Percentiles rank a stretch among this genome's conserved stretches.
These are phyloP conservation scores for Edaphochlamys debaryana DNA, from an alignment of 139 green algal species.

Conservation along the genomic window DNA sequence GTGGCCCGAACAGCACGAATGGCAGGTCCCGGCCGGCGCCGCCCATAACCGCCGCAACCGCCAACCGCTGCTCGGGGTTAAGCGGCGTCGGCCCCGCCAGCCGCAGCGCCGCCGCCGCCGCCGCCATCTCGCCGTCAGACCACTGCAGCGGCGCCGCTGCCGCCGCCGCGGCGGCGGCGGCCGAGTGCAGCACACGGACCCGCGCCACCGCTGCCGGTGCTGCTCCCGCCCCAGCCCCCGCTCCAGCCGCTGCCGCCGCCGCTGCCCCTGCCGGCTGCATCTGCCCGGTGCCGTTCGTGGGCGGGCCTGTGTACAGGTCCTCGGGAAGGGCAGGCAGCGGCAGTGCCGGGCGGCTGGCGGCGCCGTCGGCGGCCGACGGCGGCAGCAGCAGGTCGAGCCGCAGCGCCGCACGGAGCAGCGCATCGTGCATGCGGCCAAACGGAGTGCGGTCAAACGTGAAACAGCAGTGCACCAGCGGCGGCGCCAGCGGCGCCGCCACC, in stretches of 20 bases:
- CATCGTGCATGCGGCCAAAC: slow-evolving; percentile 52
- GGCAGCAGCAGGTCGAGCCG: slow-evolving; percentile 20
- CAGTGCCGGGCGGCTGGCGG: background rate
- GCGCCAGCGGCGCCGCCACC: background rate
- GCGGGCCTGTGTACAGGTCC: slow-evolving; percentile 11
- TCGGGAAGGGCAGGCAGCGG: no score
- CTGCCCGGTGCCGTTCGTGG: no score
- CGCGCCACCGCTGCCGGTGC: no score
- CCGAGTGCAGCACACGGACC: no score
- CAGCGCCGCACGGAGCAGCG: slow-evolving; percentile 13
- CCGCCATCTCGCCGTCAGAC: background rate
- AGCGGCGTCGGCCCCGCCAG: slow-evolving; percentile 40
- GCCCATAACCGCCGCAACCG: slow-evolving; percentile 62
- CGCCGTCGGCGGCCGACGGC: background rate
- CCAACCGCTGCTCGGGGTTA: slow-evolving; percentile 73
- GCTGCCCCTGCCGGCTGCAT: no score
- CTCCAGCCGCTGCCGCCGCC: no score
- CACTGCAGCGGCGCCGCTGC: background rate
- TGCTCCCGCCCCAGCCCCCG: no score
- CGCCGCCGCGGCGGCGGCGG: background rate
- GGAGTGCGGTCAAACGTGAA: slow-evolving; percentile 66
- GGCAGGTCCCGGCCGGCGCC: slow-evolving; percentile 39
- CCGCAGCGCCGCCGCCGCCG: slow-evolving; percentile 6
- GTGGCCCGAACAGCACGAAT: slow-evolving; percentile 74
- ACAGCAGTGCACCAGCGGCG: slow-evolving; percentile 60